A percentile compares a stretch with the other conserved stretches of the same genome.
These are phyloP conservation scores for Penicillium chermesinum DNA, from an alignment of 495 filamentous ascomycete genomes.

Conservation along the genomic window DNA sequence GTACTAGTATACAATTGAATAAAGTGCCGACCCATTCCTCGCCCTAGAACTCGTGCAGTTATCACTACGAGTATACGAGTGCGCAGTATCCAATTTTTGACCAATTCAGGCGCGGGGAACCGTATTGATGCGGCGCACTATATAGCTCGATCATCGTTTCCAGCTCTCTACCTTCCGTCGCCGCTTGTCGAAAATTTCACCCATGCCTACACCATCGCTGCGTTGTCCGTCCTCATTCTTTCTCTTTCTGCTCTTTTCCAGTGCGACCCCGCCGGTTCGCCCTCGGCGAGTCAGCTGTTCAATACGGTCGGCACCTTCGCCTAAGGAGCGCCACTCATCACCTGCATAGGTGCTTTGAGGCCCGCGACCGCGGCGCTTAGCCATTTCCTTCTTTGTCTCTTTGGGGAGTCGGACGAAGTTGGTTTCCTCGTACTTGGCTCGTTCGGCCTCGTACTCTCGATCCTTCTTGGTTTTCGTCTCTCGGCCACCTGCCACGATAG, in stretches of 20 bases:
- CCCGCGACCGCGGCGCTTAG: conserved; percentile 45
- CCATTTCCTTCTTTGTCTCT: conserved; percentile 69
- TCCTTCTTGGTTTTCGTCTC: conserved; percentile 66
- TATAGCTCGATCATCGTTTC: conserved; percentile 39
- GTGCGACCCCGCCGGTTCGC: conserved; percentile 46
- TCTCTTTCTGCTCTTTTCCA: conserved; percentile 81
- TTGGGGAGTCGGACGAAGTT: conserved; percentile 82
- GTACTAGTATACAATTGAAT: too few species aligned
- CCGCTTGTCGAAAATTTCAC: conserved; percentile 68
- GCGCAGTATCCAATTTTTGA: conserved; percentile 3
- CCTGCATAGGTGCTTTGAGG: conserved; percentile 62
- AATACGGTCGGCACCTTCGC: conserved; percentile 73
- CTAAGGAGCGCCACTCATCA: conserved; percentile 77
- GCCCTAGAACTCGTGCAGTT: too few species aligned
- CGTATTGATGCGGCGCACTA: too few species aligned
- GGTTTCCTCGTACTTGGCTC: conserved; percentile 73
- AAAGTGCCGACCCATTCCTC: too few species aligned
- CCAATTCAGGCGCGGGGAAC: too few species aligned
- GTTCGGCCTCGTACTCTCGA: conserved; percentile 63
- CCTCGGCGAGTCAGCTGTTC: conserved; percentile 60
- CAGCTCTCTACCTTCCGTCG: conserved; percentile 64
- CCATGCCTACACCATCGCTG: conserved; percentile 52
- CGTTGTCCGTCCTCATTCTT: conserved; percentile 55
- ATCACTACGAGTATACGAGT: too few species aligned
- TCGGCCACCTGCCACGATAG: conserved; percentile 66